A percentile compares a stretch with the other conserved stretches of the same genome.
phyloP scores from a whole-genome alignment of 2,329 filamentous ascomycete species.

The Ophiocordyceps unilateralis region DNA sequence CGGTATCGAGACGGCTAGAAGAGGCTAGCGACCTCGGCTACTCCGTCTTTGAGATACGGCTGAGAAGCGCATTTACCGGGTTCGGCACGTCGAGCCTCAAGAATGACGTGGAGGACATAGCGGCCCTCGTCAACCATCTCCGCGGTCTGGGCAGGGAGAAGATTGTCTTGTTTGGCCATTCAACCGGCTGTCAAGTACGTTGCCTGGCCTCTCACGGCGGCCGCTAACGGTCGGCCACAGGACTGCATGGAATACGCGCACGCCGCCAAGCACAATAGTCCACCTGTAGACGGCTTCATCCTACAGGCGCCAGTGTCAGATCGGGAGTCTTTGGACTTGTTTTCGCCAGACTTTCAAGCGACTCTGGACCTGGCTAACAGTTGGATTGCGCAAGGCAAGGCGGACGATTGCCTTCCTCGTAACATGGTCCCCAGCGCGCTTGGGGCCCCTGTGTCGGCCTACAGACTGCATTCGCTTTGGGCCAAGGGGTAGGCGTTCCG shows the following conservation, averaged over 20 bases:
- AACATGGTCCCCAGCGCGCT: conserved; percentile 23
- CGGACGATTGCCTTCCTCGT: conserved; percentile 35
- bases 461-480: conserved; percentile 32
- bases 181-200: conserved; percentile 37
- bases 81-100: conserved; percentile 32
- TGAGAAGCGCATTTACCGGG: conserved; percentile 34
- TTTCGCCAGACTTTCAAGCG: conserved; percentile 27
- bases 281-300: conserved; percentile 56
- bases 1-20: conserved; percentile 26
- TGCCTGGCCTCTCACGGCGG: background rate
- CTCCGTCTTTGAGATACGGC: conserved; percentile 38
- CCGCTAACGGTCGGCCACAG: conserved; percentile 12
- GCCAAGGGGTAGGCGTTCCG: conserved; percentile 31
- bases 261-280: conserved; percentile 20
- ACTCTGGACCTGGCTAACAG: conserved; percentile 30
- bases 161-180: conserved; percentile 40
- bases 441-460: conserved; percentile 31
- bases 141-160: conserved; percentile 30
- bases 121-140: conserved; percentile 34
- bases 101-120: conserved; percentile 36
- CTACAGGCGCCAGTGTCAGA: conserved; percentile 70
- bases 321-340: conserved; percentile 40
- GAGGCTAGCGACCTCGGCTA: conserved; percentile 21
- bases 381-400: conserved; percentile 37
- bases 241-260: conserved; percentile 39